Evolutionary conservation across 495 filamentous ascomycete species (phyloP).

Genomic region (Parathielavia appendiculata): DNA sequence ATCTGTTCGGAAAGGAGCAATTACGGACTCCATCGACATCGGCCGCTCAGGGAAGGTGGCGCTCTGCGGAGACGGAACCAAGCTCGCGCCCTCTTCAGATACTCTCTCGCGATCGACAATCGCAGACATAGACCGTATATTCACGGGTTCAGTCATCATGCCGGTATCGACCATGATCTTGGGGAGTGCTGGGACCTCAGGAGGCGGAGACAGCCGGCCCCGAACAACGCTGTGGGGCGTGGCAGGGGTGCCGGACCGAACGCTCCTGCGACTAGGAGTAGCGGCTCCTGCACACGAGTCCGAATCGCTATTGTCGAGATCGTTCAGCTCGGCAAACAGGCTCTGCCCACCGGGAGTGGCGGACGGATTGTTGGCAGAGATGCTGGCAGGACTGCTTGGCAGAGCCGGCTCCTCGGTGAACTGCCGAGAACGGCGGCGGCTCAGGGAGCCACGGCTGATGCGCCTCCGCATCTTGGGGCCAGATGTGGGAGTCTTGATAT

Average conservation of each 20-base stretch:
- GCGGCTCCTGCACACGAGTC: slow-evolving; percentile 43
- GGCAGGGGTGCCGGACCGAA: slow-evolving; percentile 32
- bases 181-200: slow-evolving; percentile 50
- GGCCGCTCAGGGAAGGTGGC: slow-evolving; percentile 27
- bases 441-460: slow-evolving; percentile 55
- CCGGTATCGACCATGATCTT: slow-evolving; percentile 70
- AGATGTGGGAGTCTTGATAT: slow-evolving; percentile 55
- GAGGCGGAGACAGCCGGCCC: slow-evolving; percentile 44
- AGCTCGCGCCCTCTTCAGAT: slow-evolving; percentile 4
- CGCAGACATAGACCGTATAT: slow-evolving; percentile 17
- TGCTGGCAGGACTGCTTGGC: slow-evolving; percentile 52
- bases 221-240: slow-evolving; percentile 35
- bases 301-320: slow-evolving; percentile 62
- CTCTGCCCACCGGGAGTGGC: slow-evolving; percentile 60
- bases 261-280: slow-evolving; percentile 44
- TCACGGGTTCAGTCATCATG: slow-evolving; percentile 80
- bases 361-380: slow-evolving; percentile 42
- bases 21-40: slow-evolving; percentile 38
- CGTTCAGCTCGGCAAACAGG: slow-evolving; percentile 83
- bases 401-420: slow-evolving; percentile 57
- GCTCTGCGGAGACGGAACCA: slow-evolving; percentile 16
- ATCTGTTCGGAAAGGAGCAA: slow-evolving; percentile 24
- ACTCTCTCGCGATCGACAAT: neutral
- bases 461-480: slow-evolving; percentile 63
- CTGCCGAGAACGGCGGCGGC: slow-evolving; percentile 58